Conservation (phyloP, 768 basidiomycete species). For the Mycena alexandri region DNA sequence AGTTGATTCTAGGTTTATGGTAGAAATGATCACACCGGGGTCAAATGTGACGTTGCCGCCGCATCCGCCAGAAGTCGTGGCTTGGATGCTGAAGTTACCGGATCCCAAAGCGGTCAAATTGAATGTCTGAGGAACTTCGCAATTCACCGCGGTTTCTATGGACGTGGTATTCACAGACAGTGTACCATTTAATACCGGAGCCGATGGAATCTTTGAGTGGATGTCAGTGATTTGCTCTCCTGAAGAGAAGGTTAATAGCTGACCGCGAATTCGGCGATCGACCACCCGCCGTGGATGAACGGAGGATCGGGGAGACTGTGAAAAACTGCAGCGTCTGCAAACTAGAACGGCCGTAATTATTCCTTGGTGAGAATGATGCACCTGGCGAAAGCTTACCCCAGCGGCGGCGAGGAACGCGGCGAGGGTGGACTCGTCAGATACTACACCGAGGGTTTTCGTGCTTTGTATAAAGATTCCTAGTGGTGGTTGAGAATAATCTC, state of each 20-base stretch:
- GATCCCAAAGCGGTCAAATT: slow-evolving; percentile 36
- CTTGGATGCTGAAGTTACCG: slow-evolving; percentile 54
- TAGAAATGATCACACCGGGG: slow-evolving; percentile 35
- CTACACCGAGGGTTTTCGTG: slow-evolving; percentile 56
- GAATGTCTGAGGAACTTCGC: slow-evolving; percentile 53
- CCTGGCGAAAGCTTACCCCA: slow-evolving; percentile 53
- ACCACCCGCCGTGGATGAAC: slow-evolving; percentile 66
- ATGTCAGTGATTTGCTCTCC: neutral
- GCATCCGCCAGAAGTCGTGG: slow-evolving; percentile 66
- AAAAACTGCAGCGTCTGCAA: slow-evolving; percentile 59
- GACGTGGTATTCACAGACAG: slow-evolving; percentile 67
- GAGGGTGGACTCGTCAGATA: slow-evolving; percentile 56
- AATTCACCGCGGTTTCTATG: slow-evolving; percentile 61
- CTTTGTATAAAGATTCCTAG: slow-evolving; percentile 39
- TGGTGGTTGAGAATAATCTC: neutral
- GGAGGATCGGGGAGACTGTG: slow-evolving; percentile 68
- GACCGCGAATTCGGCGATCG: slow-evolving; percentile 66
- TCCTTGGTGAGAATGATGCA: neutral
- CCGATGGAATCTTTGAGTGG: slow-evolving; percentile 55
- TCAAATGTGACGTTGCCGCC: slow-evolving; percentile 51
- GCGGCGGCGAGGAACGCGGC: slow-evolving; percentile 70
- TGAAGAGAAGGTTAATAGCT: slow-evolving; percentile 24
- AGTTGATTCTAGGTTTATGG: neutral
- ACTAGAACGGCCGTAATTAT: slow-evolving; percentile 36
- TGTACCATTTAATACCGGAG: slow-evolving; percentile 63